Percentiles rank a stretch among this genome's conserved stretches.
These are phyloP conservation scores for Boletus insuetus DNA, from an alignment of 768 basidiomycete genomes.

Conservation along the genomic window DNA sequence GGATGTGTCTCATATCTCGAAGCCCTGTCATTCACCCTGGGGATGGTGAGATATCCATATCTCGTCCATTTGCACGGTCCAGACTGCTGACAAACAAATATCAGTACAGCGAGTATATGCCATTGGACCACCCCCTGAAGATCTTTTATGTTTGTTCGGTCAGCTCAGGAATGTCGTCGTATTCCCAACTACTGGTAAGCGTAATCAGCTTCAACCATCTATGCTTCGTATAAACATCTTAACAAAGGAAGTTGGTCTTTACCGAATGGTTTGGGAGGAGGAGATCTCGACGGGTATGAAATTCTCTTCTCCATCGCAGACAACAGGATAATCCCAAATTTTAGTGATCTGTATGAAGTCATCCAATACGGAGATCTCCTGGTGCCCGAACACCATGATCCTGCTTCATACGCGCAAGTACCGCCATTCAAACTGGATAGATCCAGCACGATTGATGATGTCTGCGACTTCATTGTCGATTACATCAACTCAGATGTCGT, in stretches of 20 bases:
- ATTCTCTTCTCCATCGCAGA: background rate
- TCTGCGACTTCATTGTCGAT: slow-evolving; percentile 78
- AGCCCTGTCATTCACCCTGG: slow-evolving; percentile 78
- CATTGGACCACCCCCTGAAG: slow-evolving; percentile 65
- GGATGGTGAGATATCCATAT: slow-evolving; percentile 47
- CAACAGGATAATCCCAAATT: slow-evolving; percentile 21
- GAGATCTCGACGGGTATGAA: slow-evolving; percentile 70
- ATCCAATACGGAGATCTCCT: slow-evolving; percentile 55
- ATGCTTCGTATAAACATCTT: too few species aligned
- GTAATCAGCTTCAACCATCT: background rate
- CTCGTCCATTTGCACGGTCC: background rate
- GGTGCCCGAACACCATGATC: slow-evolving; percentile 45
- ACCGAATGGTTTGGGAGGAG: slow-evolving; percentile 67
- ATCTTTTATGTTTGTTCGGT: slow-evolving; percentile 40
- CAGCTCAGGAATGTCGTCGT: slow-evolving; percentile 70
- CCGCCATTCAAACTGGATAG: slow-evolving; percentile 38
- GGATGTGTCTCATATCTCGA: slow-evolving; percentile 60
- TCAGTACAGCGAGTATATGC: slow-evolving; percentile 68
- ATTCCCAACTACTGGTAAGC: slow-evolving; percentile 57
- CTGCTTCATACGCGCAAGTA: slow-evolving; percentile 50
- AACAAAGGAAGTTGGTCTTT: slow-evolving; percentile 55
- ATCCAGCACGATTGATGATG: slow-evolving; percentile 61
- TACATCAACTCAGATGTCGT: slow-evolving; percentile 82
- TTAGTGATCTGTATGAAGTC: slow-evolving; percentile 65
- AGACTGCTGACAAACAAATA: slow-evolving; percentile 3